Evolutionary conservation across 2,329 filamentous ascomycete species (phyloP).

Genomic region (Cytospora leucostoma): DNA sequence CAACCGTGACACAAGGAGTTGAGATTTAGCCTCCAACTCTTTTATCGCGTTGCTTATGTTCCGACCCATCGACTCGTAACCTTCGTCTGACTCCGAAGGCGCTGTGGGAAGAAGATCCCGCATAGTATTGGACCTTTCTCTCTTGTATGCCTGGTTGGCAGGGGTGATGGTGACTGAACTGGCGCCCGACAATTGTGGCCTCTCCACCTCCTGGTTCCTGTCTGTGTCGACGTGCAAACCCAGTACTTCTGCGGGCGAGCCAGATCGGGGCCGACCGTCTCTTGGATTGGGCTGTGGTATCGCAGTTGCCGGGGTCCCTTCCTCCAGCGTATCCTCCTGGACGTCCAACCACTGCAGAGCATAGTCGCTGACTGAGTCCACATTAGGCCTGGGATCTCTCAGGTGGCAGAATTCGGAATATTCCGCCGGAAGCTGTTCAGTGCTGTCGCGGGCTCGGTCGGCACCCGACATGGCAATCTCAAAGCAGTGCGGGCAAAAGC

Average conservation of each 20-base stretch:
- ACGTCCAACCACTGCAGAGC: constrained; percentile 16
- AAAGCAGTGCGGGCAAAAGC: constrained; percentile 18
- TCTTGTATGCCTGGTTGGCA: neutral
- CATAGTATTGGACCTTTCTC: constrained; percentile 9
- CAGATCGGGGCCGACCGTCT: neutral
- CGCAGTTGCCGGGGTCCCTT: neutral
- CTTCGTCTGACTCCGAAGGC: constrained; percentile 15
- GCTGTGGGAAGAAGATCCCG: constrained; percentile 1
- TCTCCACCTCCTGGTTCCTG: constrained; percentile 2
- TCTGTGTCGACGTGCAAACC: constrained; percentile 5
- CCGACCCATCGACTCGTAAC: constrained; percentile 18
- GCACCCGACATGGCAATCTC: constrained; percentile 19
- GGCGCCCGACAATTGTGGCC: constrained; percentile 6
- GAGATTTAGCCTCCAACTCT: constrained; percentile 3
- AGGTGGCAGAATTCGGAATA: constrained; percentile 16
- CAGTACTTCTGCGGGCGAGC: neutral
- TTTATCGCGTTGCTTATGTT: constrained; percentile 6
- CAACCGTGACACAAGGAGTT: constrained; percentile 7
- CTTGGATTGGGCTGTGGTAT: neutral
- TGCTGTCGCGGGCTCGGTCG: neutral
- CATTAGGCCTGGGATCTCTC: neutral
- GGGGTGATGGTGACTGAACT: constrained; percentile 12
- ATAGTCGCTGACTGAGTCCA: constrained; percentile 17
- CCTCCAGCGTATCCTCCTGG: neutral
- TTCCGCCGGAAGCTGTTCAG: neutral